Conservation (phyloP, 2,329 filamentous ascomycete genomes). For the Apiospora marii region DNA sequence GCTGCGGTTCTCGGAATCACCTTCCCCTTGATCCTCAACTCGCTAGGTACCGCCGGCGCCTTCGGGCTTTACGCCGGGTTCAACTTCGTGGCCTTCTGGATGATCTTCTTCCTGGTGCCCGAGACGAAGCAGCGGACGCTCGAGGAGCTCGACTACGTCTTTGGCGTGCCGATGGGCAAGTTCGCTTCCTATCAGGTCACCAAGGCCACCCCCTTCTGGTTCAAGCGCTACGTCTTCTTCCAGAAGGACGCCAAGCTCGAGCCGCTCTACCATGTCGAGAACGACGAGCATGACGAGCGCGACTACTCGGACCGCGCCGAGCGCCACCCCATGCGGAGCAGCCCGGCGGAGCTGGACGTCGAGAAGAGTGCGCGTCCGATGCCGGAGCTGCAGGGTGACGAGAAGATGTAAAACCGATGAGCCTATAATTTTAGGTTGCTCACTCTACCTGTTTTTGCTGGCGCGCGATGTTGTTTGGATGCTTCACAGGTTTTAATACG, state of each 20-base stretch:
- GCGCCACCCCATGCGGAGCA: background rate
- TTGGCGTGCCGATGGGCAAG: conserved; percentile 50
- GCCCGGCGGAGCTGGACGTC: conserved; percentile 7
- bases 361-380: conserved; percentile 26
- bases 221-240: conserved; percentile 45
- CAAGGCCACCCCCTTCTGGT: conserved; percentile 48
- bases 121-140: conserved; percentile 59
- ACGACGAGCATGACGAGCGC: conserved; percentile 27
- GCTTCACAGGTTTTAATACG: background rate
- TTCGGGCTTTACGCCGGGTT: conserved; percentile 56
- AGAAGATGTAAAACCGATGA: background rate
- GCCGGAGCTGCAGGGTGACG: background rate
- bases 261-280: conserved; percentile 42
- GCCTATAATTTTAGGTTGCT: background rate
- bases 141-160: conserved; percentile 59
- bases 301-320: background rate
- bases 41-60: conserved; percentile 54
- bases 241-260: conserved; percentile 39
- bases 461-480: background rate
- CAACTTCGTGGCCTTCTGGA: conserved; percentile 53
- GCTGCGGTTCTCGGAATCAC: conserved; percentile 69
- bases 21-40: conserved; percentile 63
- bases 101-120: conserved; percentile 58
- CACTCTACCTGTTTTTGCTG: background rate
- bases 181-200: conserved; percentile 51